Evolutionary conservation across 2,329 filamentous ascomycete genomes (phyloP), one percentile per base, ranked within the genome.

Genomic region (Cryphonectria parasitica): DNA sequence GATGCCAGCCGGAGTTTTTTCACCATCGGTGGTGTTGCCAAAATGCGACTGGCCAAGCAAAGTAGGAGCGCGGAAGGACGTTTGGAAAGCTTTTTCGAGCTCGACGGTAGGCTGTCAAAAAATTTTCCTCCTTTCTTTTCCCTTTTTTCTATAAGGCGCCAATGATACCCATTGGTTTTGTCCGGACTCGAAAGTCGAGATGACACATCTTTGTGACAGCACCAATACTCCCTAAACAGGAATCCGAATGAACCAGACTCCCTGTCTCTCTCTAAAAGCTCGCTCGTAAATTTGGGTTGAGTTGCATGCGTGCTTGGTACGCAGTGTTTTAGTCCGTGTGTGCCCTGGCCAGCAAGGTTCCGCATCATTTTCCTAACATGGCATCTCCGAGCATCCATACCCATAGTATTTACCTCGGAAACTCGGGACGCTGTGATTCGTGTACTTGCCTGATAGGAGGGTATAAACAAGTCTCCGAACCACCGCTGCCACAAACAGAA

Each of bases 141-240:
- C 5, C 17, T 17, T 7, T 6, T 11, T 4, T n/a, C 28, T 61
- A 39, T 6, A 61, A 61, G 31, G 31, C 31, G 10, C 28, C 34
- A 61, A 39, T 39, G 34, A 61, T 61, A 61, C 58, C 58, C 58
- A n/a, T 61, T 5, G 19, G 58, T 61, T n/a, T 61, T 11, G 34
- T 39, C 31, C 58, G 15, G 34, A 39, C 31, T 19, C 2, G 25
- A 58, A 31, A 58, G 13, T 58, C 54, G 28, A 31, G 13, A 58
- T 31, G 54, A 58, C 54, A 19, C 54, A 56, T 15, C n/a, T 15
- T 56, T 25, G 52, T 56, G 54, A 58, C 54, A 17, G 15, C 25
- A 19, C 54, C 25, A 58, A 28, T 54, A 28, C 8, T 25, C 25
- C 5, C n/a, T 54, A 11, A 25, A 54, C n/a, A 28, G 52, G 8